phyloP scores from a whole-genome alignment of 768 basidiomycete species.

The Phallus indusiatus region DNA sequence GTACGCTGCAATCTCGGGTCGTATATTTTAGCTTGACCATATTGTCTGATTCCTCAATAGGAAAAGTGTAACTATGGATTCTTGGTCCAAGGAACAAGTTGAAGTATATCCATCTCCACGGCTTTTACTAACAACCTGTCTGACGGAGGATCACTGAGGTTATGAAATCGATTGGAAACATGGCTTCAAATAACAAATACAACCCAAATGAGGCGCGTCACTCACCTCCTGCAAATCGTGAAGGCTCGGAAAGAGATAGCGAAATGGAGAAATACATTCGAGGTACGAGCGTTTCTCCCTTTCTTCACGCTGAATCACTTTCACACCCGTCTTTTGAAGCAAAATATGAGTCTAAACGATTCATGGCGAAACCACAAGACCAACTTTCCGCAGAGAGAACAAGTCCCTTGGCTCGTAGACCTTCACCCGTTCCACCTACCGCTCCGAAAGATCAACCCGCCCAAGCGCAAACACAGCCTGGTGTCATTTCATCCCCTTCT shows the following conservation, averaged over 20 bases:
- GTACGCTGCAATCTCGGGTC: conserved; percentile 35
- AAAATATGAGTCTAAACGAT: conserved; percentile 73
- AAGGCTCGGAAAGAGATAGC: conserved; percentile 73
- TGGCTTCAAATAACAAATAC: conserved; percentile 66
- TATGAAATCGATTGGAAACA: conserved; percentile 77
- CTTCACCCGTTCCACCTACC: background rate
- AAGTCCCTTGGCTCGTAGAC: conserved; percentile 13
- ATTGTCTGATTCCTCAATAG: conserved; percentile 28
- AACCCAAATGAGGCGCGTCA: conserved; percentile 78
- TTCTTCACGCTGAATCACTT: background rate
- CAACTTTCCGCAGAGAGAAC: conserved; percentile 32
- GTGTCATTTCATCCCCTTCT: too few relatives aligned
- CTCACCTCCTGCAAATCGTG: conserved; percentile 74
- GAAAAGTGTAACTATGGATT: conserved; percentile 83
- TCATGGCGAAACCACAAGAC: conserved; percentile 32
- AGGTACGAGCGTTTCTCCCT: conserved; percentile 35
- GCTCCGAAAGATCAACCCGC: background rate
- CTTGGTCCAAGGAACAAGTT: conserved; percentile 83
- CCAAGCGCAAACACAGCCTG: background rate
- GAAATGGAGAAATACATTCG: conserved; percentile 90
- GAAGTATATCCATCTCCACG: conserved; percentile 45
- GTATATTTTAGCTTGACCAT: background rate
- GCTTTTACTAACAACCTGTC: conserved; percentile 6
- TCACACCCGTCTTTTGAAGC: conserved; percentile 30
- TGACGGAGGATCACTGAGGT: conserved; percentile 15